These are phyloP conservation scores for Adansonia rubrostipa DNA, from an alignment of 441 rosid genomes.

Conservation along the genomic window DNA sequence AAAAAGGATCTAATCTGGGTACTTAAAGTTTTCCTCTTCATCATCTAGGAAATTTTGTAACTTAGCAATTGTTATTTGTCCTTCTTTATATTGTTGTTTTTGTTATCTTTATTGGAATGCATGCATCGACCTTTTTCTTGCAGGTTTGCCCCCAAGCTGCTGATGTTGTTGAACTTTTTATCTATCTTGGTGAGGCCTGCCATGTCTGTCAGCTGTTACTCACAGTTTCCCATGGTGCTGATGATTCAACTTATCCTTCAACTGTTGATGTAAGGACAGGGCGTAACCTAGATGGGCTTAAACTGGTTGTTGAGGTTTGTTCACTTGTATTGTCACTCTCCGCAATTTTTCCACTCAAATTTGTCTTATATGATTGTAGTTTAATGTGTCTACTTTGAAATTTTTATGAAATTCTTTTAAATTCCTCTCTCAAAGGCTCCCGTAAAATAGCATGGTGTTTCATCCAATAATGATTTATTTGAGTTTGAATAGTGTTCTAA, in stretches of 20 bases:
- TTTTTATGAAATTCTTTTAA: constrained; percentile 15
- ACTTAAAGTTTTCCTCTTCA: constrained; percentile 36
- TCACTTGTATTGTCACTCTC: constrained; percentile 24
- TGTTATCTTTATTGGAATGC: constrained; percentile 1
- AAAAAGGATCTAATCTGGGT: constrained; percentile 89
- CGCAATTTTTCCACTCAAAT: constrained; percentile 26
- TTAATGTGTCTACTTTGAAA: neutral
- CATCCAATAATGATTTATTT: neutral
- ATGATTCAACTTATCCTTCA: constrained; percentile 87
- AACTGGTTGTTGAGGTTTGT: constrained; percentile 90
- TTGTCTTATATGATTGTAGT: constrained; percentile 10
- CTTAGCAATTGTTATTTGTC: constrained; percentile 13
- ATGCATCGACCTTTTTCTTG: constrained; percentile 31
- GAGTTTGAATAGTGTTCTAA: constrained; percentile 19
- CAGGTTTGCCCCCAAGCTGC: constrained; percentile 90
- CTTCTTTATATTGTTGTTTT: constrained; percentile 12
- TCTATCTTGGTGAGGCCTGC: constrained; percentile 95
- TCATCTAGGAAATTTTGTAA: constrained; percentile 19
- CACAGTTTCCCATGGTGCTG: constrained; percentile 87
- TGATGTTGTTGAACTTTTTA: constrained; percentile 82
- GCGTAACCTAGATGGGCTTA: constrained; percentile 78
- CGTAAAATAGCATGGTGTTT: neutral
- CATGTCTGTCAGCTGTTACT: constrained; percentile 95
- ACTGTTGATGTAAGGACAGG: constrained; percentile 92
- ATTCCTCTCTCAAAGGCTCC: constrained; percentile 13